These are phyloP conservation scores for Annulohypoxylon nitens DNA, from an alignment of 495 filamentous ascomycete genomes.

Conservation along the genomic window DNA sequence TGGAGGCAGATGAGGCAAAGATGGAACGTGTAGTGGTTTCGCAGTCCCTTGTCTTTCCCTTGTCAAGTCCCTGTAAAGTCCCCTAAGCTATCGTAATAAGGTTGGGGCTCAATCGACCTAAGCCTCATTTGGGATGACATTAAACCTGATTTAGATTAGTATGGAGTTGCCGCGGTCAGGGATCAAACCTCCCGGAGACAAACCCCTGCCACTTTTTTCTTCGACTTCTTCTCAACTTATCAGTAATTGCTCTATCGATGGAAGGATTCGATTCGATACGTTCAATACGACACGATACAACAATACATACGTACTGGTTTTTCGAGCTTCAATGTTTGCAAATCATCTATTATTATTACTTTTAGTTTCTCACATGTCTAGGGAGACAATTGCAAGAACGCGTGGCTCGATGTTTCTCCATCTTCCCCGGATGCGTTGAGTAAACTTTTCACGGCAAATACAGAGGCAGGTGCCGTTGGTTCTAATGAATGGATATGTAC, in stretches of 20 bases:
- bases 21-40: slow-evolving; percentile 55
- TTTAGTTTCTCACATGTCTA: slow-evolving; percentile 14
- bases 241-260: slow-evolving; percentile 1
- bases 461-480: too few species aligned
- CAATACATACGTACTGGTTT: not conserved
- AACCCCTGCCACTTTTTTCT: slow-evolving; percentile 37
- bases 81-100: slow-evolving; percentile 48
- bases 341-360: slow-evolving; percentile 13
- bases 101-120: slow-evolving; percentile 39
- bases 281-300: not conserved
- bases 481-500: not conserved
- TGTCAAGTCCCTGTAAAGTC: slow-evolving; percentile 31
- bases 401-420: slow-evolving; percentile 33
- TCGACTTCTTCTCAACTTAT: slow-evolving; percentile 24
- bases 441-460: slow-evolving; percentile 2
- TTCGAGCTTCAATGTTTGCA: slow-evolving; percentile 1
- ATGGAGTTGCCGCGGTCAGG: slow-evolving; percentile 26
- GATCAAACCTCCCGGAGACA: slow-evolving; percentile 39
- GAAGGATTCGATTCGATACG: slow-evolving; percentile 28
- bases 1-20: slow-evolving; percentile 53
- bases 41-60: slow-evolving; percentile 36
- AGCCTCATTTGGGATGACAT: slow-evolving; percentile 12
- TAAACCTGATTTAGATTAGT: slow-evolving; percentile 32
- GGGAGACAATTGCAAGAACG: slow-evolving; percentile 20
- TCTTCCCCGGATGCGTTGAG: slow-evolving; percentile 8